These are phyloP conservation scores for Pelargonium australe DNA, from an alignment of 441 rosid genomes.

Conservation along the genomic window DNA sequence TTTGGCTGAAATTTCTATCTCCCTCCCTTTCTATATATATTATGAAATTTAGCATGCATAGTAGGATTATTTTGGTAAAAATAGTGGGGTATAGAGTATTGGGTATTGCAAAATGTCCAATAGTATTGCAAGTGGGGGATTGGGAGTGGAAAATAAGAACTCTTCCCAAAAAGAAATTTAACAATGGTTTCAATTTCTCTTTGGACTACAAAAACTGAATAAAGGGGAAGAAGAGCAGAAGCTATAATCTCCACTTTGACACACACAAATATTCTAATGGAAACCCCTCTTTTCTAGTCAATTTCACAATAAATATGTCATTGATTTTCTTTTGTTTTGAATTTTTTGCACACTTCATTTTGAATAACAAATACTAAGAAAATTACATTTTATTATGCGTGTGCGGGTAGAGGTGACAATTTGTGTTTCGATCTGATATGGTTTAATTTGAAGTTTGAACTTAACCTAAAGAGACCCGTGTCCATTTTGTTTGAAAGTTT, in stretches of 20 bases:
- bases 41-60: too few relatives aligned
- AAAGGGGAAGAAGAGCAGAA: neutral
- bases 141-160: neutral
- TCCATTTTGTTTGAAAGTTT: too few relatives aligned
- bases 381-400: too few relatives aligned
- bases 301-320: neutral
- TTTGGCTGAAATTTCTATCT: too few relatives aligned
- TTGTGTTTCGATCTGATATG: too few relatives aligned
- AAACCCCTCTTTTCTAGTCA: neutral
- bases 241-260: neutral
- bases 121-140: neutral
- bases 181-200: neutral
- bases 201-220: neutral
- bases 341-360: too few relatives aligned
- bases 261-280: neutral
- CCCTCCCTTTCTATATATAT: too few relatives aligned
- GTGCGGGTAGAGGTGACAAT: too few relatives aligned
- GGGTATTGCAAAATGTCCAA: conserved; percentile 1
- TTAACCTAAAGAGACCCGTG: too few relatives aligned
- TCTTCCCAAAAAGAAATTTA: neutral
- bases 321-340: neutral
- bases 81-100: neutral
- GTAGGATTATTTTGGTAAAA: too few relatives aligned
- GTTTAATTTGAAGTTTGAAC: too few relatives aligned
- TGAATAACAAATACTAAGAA: too few relatives aligned